Evolutionary conservation across 495 filamentous ascomycete genomes (phyloP).

Genomic region (Annulohypoxylon maeteangense): DNA sequence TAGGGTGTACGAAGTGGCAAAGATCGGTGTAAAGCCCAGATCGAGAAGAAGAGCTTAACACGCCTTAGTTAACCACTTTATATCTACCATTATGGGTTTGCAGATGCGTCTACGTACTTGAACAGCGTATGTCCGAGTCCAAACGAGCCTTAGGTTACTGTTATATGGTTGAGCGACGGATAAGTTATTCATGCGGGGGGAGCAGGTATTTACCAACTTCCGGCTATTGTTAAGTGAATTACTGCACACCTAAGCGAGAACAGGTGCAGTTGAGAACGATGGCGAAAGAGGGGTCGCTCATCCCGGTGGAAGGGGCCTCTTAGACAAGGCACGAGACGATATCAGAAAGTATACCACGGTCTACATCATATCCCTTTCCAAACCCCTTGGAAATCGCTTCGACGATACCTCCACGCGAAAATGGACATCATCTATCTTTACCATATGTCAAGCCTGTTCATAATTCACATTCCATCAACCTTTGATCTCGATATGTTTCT

Average conservation of each 20-base stretch:
- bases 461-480: neutral
- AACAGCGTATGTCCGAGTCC: slow-evolving; percentile 22
- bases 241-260: slow-evolving; percentile 33
- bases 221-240: slow-evolving; percentile 40
- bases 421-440: neutral
- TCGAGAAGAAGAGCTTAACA: slow-evolving; percentile 5
- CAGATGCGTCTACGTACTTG: slow-evolving; percentile 16
- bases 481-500: neutral
- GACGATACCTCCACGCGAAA: neutral
- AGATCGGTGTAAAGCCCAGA: slow-evolving; percentile 5
- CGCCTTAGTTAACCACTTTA: slow-evolving; percentile 9
- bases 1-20: slow-evolving; percentile 8
- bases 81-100: slow-evolving; percentile 2
- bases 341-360: slow-evolving; percentile 13
- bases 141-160: slow-evolving; percentile 39
- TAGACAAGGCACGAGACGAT: slow-evolving; percentile 4
- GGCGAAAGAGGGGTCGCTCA: slow-evolving; percentile 35
- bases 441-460: neutral
- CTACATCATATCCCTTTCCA: slow-evolving; percentile 1
- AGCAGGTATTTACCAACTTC: slow-evolving; percentile 39
- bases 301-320: slow-evolving; percentile 19
- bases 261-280: slow-evolving; percentile 23
- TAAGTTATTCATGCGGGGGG: slow-evolving; percentile 40
- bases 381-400: neutral
- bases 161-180: slow-evolving; percentile 36